Percentiles rank a stretch among this genome's conserved stretches.
Evolutionary conservation across 768 basidiomycete genomes (phyloP).

Genomic region (Trametes punicea): DNA sequence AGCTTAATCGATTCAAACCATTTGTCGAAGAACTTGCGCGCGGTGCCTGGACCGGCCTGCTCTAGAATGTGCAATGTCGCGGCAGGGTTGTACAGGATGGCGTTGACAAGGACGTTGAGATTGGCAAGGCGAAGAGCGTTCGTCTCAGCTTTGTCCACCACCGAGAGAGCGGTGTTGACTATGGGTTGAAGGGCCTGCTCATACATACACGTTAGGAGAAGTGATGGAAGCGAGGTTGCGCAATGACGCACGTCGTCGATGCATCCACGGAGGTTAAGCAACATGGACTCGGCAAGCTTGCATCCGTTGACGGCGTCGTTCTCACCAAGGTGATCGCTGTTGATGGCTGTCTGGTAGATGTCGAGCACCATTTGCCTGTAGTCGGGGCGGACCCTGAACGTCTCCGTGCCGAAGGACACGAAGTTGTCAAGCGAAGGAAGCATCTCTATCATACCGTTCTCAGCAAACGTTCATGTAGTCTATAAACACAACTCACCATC

Average conservation of each 20-base stretch:
- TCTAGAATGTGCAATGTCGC: slow-evolving; percentile 78
- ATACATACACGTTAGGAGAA: neutral
- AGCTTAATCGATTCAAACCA: slow-evolving; percentile 77
- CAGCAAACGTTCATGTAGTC: neutral
- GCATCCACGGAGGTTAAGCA: slow-evolving; percentile 75
- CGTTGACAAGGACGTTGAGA: slow-evolving; percentile 79
- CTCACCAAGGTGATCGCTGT: slow-evolving; percentile 71
- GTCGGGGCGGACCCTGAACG: slow-evolving; percentile 67
- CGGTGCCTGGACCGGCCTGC: slow-evolving; percentile 48
- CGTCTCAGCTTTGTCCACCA: slow-evolving; percentile 62
- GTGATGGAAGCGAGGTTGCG: neutral
- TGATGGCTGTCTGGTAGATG: slow-evolving; percentile 75
- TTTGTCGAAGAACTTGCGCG: slow-evolving; percentile 75
- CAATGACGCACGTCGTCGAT: slow-evolving; percentile 65
- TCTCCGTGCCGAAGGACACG: slow-evolving; percentile 75
- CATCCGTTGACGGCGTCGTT: slow-evolving; percentile 81
- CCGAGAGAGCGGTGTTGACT: slow-evolving; percentile 55
- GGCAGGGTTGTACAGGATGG: slow-evolving; percentile 79
- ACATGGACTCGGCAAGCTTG: slow-evolving; percentile 78
- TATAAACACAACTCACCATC: slow-evolving; percentile 52
- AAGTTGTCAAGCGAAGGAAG: slow-evolving; percentile 86
- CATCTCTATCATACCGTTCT: slow-evolving; percentile 57
- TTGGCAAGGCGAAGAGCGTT: slow-evolving; percentile 67
- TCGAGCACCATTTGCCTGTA: slow-evolving; percentile 81
- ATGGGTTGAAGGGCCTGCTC: slow-evolving; percentile 61